Conservation (phyloP, 192 early-diverging fungal genomes). For the Coemansia sp. region DNA sequence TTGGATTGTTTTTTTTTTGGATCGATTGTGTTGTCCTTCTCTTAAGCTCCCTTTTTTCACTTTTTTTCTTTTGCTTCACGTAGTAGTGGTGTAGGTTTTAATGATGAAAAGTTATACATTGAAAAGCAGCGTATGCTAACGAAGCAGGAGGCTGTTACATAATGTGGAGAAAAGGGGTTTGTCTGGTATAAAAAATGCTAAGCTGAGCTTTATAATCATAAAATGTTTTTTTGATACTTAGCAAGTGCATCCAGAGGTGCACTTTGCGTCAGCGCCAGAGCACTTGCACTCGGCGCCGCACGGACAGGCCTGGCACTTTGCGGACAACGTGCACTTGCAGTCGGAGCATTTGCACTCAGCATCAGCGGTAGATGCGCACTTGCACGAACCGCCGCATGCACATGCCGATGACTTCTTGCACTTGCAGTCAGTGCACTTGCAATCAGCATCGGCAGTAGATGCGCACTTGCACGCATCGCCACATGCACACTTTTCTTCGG, state of each 20-base stretch:
- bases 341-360: constrained; percentile 22
- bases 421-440: constrained; percentile 29
- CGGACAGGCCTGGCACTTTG: constrained; percentile 11
- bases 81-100: too few species aligned
- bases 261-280: constrained; percentile 11
- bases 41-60: too few species aligned
- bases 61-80: too few species aligned
- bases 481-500: background rate
- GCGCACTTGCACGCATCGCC: constrained; percentile 25
- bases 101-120: too few species aligned
- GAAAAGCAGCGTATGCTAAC: too few species aligned
- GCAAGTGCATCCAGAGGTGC: constrained; percentile 19
- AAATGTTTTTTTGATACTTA: background rate
- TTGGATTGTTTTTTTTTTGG: too few species aligned
- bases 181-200: constrained; percentile 1
- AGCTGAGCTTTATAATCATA: background rate
- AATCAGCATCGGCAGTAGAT: constrained; percentile 9
- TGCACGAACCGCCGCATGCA: constrained; percentile 18
- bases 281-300: constrained; percentile 29
- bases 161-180: too few species aligned
- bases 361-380: constrained; percentile 9
- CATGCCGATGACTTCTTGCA: constrained; percentile 7
- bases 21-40: too few species aligned
- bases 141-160: too few species aligned
- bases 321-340: constrained; percentile 12